Evolutionary conservation across 345 rosid species (phyloP).

Genomic region (Hibiscus tridactylites): DNA sequence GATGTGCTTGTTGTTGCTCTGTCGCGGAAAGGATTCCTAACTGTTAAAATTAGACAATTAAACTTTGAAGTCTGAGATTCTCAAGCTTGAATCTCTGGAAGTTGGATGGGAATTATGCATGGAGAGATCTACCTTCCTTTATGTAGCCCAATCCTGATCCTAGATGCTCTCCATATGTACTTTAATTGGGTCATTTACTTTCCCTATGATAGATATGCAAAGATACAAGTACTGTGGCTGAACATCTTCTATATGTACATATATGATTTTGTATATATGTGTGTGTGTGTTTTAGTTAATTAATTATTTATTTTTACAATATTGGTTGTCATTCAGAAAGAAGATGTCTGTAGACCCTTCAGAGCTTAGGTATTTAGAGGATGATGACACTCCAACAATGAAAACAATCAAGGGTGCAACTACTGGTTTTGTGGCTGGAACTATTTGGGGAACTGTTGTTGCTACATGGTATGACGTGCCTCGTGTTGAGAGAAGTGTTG

Average conservation of each 20-base stretch:
- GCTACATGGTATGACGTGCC: conserved; percentile 97
- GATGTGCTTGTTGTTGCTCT: not conserved
- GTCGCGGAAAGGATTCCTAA: not conserved
- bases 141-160: not conserved
- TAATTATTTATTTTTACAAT: not conserved
- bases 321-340: conserved; percentile 11
- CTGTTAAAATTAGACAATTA: not conserved
- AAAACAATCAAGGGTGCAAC: conserved; percentile 85
- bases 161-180: not conserved
- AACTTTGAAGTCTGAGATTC: not conserved
- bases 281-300: not conserved
- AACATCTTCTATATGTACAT: not conserved
- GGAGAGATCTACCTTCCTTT: not conserved
- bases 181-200: not conserved
- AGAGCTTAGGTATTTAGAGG: conserved; percentile 80
- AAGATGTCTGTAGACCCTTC: conserved; percentile 59
- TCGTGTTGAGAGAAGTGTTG: conserved; percentile 91
- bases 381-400: conserved; percentile 60
- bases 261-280: too few species aligned
- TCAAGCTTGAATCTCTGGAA: not conserved
- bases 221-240: not conserved
- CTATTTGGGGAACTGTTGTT: conserved; percentile 74
- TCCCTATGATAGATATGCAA: not conserved
- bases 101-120: not conserved
- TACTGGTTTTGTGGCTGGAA: conserved; percentile 72